Base-by-base conservation (phyloP, 108 stramenopile genomes). In the Nitzschia sp. region DNA sequence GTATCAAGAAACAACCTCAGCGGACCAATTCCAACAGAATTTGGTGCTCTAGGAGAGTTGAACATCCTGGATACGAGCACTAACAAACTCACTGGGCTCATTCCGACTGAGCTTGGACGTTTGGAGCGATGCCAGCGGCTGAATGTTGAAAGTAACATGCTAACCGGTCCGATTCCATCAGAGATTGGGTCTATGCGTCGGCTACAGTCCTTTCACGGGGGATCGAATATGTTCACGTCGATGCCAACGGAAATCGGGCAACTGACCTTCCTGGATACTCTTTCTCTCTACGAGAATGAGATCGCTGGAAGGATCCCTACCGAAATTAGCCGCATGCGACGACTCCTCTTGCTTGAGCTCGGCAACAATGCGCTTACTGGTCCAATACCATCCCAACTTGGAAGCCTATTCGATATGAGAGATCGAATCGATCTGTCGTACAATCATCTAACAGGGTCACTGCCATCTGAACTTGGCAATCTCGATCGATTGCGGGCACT, bases 301-400 rank as follows among this genome's bases (percentile, higher is more conserved):
- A 47, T 91, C 32, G 56, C 36, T 0, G 84, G 87, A 13, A 28
- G 59, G 3, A 79, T 91, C 38, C 91, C 91, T 9, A 45, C 76
- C 4, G 86, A 84, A 58, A 3, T 92, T 0, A 77, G 81, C 16
- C 28, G 48, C 3, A 52, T 82, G 47, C 41, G 30, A 1, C 35
- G 52, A 2, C 57, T 71, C 32, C 13, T 32, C 15, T 30, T 41
- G 9, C 35, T 73, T 15, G 63, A 66, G 17, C 21, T 73, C 13
- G 34, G 28, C 8, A 21, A 58, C 3, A 73, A 73, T 55, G 45
- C 21, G 6, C 34, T 72, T 16, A 62, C 60, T 16, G 71, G 71
- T 31, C 13, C 70, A 31, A 68, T 76, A 8, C 75, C 75, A 2
- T 57, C 61, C 8, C 62, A 73, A 45, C 73, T 73, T 38, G 86